Base-by-base conservation (phyloP, 306 rosid species). In the Leucaena leucocephala region DNA sequence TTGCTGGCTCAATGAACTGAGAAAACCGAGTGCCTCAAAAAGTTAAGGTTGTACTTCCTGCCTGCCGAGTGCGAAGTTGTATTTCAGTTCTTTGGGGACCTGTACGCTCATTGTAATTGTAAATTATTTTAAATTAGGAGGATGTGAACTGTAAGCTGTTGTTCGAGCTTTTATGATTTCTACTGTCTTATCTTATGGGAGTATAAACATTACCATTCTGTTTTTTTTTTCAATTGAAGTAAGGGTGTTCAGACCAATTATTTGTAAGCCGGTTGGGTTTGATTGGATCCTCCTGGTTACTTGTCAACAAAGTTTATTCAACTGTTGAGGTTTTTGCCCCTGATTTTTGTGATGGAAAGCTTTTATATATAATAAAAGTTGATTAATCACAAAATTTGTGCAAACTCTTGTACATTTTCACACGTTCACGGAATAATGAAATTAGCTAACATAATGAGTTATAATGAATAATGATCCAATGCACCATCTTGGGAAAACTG, bases 1-100 rank as follows among this genome's bases (percentile, higher is more conserved):
- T 65, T 65, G 36, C 63, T 74, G 72, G 58, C 75, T 15, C 80
- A 27, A 48, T 78, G 80, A 52, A 75, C 70, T 35, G 38, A 77
- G 76, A 78, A 39, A 77, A 85, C 72, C 9, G 8, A 59, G 71
- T 22, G 80, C 65, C 40, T 73, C 65, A 77, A 67, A 73, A 80
- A 83, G 66, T 48, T 72, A 54, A 72, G 77, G 21, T 46, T n/a
- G 57, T 44, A 22, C 58, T n/a, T 68, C 44, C 13, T 7, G 40
- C 27, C 8, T 7, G 11, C 48, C 74, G 46, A 48, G 72, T 7
- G 11, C 48, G 70, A 46, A 48, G 72, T 79, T 72, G 67, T 50
- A 76, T 79, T 72, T 68, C 27, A 76, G 76, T 68, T 71, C 78
- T 68, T 68, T 15, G 62, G 43, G 19, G 19, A 62, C 52, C 57